These are phyloP conservation scores for Mallotus nudiflorus DNA, from an alignment of 345 rosid species.

Conservation along the genomic window DNA sequence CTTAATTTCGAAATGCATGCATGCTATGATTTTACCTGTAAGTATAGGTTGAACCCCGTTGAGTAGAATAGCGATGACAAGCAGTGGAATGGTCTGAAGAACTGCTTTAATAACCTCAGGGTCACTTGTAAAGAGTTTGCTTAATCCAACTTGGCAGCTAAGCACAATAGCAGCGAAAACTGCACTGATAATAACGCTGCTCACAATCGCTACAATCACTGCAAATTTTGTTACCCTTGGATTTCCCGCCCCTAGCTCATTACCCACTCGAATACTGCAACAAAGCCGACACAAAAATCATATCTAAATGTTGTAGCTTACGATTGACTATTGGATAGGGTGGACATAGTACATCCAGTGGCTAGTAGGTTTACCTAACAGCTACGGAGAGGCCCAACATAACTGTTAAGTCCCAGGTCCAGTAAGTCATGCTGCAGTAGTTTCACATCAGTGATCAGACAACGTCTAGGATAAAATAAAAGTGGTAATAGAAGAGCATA, in stretches of 20 bases:
- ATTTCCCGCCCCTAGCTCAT: no score
- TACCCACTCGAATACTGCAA: conserved; percentile 6
- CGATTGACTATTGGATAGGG: no score
- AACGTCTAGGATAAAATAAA: background rate
- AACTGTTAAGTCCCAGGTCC: conserved; percentile 79
- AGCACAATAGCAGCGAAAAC: conserved; percentile 52
- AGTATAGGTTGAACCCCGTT: conserved; percentile 92
- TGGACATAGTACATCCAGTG: no score
- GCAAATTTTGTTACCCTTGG: no score
- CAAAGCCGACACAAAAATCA: no score
- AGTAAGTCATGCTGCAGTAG: conserved; percentile 68
- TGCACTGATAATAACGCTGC: conserved; percentile 53
- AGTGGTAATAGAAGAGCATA: no score
- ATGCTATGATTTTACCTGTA: no score
- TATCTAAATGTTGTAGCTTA: no score
- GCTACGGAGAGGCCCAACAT: conserved; percentile 81
- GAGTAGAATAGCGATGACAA: conserved; percentile 75
- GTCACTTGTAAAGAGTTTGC: conserved; percentile 70
- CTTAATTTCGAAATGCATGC: no score
- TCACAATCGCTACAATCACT: no score
- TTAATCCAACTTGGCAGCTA: conserved; percentile 51
- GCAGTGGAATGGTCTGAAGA: conserved; percentile 59
- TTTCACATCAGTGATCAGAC: background rate
- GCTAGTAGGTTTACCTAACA: conserved; percentile 45
- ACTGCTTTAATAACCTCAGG: conserved; percentile 60